phyloP scores from a whole-genome alignment of 768 basidiomycete species.

The Serendipita sp. region DNA sequence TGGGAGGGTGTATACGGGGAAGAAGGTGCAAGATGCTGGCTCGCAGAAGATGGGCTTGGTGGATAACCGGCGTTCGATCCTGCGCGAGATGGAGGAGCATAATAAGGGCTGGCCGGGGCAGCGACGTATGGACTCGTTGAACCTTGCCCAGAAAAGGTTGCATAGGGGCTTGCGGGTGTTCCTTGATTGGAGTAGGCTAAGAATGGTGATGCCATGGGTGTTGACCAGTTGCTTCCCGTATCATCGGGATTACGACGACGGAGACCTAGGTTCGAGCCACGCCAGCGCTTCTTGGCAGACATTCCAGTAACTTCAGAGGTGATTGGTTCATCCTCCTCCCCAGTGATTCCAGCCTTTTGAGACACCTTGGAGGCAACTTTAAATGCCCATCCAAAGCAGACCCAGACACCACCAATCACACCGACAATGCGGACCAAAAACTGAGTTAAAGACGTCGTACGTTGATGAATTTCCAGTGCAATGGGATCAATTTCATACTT shows the following conservation, averaged over 20 bases:
- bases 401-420: slow-evolving; percentile 86
- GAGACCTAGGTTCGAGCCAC: slow-evolving; percentile 45
- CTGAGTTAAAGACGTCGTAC: slow-evolving; percentile 68
- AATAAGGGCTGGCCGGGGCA: slow-evolving; percentile 15
- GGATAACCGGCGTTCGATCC: slow-evolving; percentile 21
- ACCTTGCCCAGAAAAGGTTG: slow-evolving; percentile 17
- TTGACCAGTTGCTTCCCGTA: slow-evolving; percentile 1
- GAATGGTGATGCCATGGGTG: slow-evolving; percentile 1
- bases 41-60: slow-evolving; percentile 21
- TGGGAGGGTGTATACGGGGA: slow-evolving; percentile 15
- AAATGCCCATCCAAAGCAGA: slow-evolving; percentile 66
- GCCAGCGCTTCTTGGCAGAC: slow-evolving; percentile 50
- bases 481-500: slow-evolving; percentile 94
- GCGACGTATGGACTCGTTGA: slow-evolving; percentile 19
- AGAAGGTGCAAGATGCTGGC: slow-evolving; percentile 16
- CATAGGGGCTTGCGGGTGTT: slow-evolving; percentile 13
- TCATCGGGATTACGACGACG: slow-evolving; percentile 23
- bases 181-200: neutral
- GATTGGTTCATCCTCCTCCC: slow-evolving; percentile 35
- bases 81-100: slow-evolving; percentile 21
- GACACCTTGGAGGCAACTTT: slow-evolving; percentile 43
- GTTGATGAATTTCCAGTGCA: slow-evolving; percentile 68
- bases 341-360: slow-evolving; percentile 46
- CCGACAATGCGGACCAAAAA: slow-evolving; percentile 74
- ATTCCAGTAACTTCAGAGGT: slow-evolving; percentile 50